These are phyloP conservation scores for Lipomyces yarrowii DNA, from an alignment of 1,139 yeast genomes.

Conservation along the genomic window DNA sequence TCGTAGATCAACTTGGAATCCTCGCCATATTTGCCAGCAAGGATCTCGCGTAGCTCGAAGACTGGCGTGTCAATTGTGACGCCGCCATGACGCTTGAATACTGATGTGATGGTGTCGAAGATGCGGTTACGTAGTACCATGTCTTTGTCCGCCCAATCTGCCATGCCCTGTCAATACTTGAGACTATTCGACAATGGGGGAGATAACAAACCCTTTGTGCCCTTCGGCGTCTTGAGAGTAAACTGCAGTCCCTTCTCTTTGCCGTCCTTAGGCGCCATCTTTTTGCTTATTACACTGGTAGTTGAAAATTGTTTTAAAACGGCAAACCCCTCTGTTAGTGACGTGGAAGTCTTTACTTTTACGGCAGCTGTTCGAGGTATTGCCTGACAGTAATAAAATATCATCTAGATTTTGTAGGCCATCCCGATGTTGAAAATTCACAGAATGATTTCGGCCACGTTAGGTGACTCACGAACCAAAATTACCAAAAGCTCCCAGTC, in stretches of 20 bases:
- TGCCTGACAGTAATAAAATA: background rate
- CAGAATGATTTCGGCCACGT: background rate
- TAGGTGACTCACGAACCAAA: background rate
- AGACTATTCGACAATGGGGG: background rate
- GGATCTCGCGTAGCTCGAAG: constrained; percentile 89
- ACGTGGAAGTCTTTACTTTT: background rate
- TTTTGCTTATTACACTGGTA: background rate
- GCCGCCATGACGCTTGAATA: constrained; percentile 95
- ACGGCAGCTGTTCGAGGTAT: background rate
- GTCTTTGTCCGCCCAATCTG: constrained; percentile 96
- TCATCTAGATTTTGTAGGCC: background rate
- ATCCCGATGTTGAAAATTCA: background rate
- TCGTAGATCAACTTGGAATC: constrained; percentile 94
- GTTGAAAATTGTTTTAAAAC: background rate
- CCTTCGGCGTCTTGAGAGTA: constrained; percentile 90
- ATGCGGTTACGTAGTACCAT: constrained; percentile 92
- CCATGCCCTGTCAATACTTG: background rate
- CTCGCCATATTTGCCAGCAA: constrained; percentile 97
- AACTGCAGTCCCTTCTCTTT: constrained; percentile 46
- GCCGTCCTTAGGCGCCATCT: constrained; percentile 3
- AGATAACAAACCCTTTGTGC: constrained; percentile 60
- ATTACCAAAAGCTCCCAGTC: background rate
- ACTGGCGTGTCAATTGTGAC: constrained; percentile 98
- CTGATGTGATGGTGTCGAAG: constrained; percentile 65
- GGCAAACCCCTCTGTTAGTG: background rate